These are phyloP conservation scores for Saturnispora sanitii DNA, from an alignment of 805 yeast genomes.

Conservation along the genomic window DNA sequence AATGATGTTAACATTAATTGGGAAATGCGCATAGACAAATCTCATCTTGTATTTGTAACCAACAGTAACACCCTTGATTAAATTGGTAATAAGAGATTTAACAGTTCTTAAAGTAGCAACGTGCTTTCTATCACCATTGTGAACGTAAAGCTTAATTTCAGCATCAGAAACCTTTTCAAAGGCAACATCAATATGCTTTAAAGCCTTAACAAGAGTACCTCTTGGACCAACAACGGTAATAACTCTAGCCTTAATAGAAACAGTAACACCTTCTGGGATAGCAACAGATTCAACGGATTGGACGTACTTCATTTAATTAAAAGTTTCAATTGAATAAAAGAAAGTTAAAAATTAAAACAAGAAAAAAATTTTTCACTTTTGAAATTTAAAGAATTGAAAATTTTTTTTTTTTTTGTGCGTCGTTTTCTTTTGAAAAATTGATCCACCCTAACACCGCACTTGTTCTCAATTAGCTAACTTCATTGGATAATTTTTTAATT, in stretches of 20 bases:
- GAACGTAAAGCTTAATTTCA: conserved; percentile 81
- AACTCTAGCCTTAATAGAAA: conserved; percentile 83
- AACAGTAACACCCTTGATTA: conserved; percentile 97
- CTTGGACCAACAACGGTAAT: conserved; percentile 95
- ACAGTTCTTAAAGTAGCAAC: conserved; percentile 99
- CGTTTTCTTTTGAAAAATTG: neutral
- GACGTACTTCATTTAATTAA: conserved; percentile 48
- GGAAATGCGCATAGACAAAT: conserved; percentile 99
- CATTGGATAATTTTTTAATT: neutral
- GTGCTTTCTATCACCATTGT: conserved; percentile 99
- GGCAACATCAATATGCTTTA: conserved; percentile 91
- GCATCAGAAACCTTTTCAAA: conserved; percentile 68
- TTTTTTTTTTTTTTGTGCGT: conserved; percentile 8
- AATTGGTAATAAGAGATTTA: conserved; percentile 86
- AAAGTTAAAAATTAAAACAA: neutral
- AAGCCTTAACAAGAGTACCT: conserved; percentile 84
- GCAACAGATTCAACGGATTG: conserved; percentile 50
- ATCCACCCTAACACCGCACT: conserved; percentile 1
- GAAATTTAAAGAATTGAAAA: neutral
- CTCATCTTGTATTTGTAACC: conserved; percentile 99
- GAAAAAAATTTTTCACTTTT: neutral
- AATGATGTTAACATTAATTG: conserved; percentile 92
- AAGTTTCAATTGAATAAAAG: neutral
- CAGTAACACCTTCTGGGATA: conserved; percentile 87
- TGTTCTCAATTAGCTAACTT: too few relatives aligned